Evolutionary conservation across 2,329 filamentous ascomycete genomes (phyloP), one percentile per base, ranked within the genome.

Genomic region (Zarea fungicola): DNA sequence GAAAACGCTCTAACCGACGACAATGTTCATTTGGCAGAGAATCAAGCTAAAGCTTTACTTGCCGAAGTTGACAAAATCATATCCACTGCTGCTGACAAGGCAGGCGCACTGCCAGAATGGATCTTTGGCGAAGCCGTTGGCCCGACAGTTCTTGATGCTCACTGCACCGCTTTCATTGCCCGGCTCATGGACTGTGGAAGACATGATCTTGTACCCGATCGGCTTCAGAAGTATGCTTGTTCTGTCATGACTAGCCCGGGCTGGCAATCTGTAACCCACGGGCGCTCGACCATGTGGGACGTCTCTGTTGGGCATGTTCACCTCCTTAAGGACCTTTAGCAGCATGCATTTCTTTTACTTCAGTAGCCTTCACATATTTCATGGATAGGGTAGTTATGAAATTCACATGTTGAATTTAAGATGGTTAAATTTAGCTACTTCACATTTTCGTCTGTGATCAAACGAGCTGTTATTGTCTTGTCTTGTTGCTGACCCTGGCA

Each of bases 111-210:
- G 23, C n/a, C 26, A 7, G 11, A 29, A 10, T 43, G 28, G 28
- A 43, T 43, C 19, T 22, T 43, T 43, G 25, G 41, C 31, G 31
- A 34, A 8, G 31, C 31, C 19, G 21, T 42, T 28, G 25, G n/a
- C n/a, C 41, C 41, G 9, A 43, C 41, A 6, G 23, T 43, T 10
- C 28, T 43, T 19, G 41, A 43, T 43, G 41, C 25, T 23, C 41
- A 43, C 28, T 18, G 10, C 16, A n/a, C 19, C n/a, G 14, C 41
- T 5, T 32, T 43, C 19, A 32, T 43, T 19, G 26, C 19, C 10
- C 41, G 41, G 41, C 28, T 43, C 9, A 29, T 43, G 23, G 41
- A 43, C 26, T 31, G 16, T 23, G 41, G 25, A 18, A 16, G 41
- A 43, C 26, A 31, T 25, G 25, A 43, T 43, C 25, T 43, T 16